Conservation (phyloP, 2,329 filamentous ascomycete species). For the Didymella glomerata region DNA sequence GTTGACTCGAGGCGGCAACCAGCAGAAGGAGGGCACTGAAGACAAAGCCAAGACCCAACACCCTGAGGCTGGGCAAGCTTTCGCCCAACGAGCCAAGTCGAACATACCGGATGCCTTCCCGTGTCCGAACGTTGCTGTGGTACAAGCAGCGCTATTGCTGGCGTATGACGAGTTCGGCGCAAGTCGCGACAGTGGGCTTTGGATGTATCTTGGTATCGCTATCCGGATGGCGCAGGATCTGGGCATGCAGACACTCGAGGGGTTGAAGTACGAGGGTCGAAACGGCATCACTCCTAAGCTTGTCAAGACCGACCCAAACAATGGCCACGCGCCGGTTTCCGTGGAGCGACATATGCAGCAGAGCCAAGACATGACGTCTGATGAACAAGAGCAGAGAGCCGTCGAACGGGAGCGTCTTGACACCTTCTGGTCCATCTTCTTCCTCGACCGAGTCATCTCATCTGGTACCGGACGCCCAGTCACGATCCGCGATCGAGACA, state of each 20-base stretch:
- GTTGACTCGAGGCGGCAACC: conserved; percentile 59
- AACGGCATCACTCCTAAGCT: conserved; percentile 65
- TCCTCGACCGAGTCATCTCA: conserved; percentile 86
- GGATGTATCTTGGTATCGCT: conserved; percentile 91
- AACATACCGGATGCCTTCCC: conserved; percentile 83
- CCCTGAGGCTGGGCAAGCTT: conserved; percentile 77
- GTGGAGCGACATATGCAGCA: conserved; percentile 60
- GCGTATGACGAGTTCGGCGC: conserved; percentile 91
- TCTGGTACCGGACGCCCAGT: conserved; percentile 86
- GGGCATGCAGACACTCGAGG: conserved; percentile 82
- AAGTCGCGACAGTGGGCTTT: conserved; percentile 86
- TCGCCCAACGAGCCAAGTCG: conserved; percentile 83
- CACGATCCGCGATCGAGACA: conserved; percentile 83
- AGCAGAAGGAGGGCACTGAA: conserved; percentile 47
- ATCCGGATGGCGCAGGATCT: conserved; percentile 84
- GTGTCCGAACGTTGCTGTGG: conserved; percentile 81
- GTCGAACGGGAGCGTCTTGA: conserved; percentile 84
- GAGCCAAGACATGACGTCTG: conserved; percentile 47
- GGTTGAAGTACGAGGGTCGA: conserved; percentile 67
- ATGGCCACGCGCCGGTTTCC: conserved; percentile 59
- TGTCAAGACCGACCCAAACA: conserved; percentile 54
- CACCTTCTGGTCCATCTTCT: conserved; percentile 90
- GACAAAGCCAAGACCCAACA: conserved; percentile 44
- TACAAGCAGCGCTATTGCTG: conserved; percentile 83
- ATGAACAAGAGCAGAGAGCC: conserved; percentile 64